These are phyloP conservation scores for Amanita rimosa DNA, from an alignment of 768 basidiomycete genomes.

Conservation along the genomic window DNA sequence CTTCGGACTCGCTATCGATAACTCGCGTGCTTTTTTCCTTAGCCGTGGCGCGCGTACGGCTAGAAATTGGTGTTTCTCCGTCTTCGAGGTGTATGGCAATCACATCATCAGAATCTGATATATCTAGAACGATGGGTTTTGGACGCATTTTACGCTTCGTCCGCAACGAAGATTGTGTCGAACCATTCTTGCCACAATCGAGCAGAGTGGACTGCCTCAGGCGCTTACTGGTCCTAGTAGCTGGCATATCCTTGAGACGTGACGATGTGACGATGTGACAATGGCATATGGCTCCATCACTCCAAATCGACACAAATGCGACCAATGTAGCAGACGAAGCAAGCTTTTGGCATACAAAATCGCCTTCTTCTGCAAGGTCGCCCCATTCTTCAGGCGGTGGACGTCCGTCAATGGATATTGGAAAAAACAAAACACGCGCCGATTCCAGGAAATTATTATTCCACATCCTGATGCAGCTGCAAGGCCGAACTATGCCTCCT, in stretches of 20 bases:
- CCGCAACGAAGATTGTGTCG: background rate
- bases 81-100: background rate
- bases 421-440: constrained; percentile 32
- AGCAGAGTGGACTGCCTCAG: constrained; percentile 35
- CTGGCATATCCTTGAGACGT: background rate
- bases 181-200: constrained; percentile 9
- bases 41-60: background rate
- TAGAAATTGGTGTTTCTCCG: background rate
- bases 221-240: constrained; percentile 8
- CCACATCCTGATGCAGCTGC: constrained; percentile 54
- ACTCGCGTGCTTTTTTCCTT: background rate
- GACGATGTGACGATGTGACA: background rate
- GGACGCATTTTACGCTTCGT: background rate
- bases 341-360: background rate
- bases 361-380: background rate
- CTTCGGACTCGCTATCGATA: background rate
- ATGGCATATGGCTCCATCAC: background rate
- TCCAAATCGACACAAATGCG: background rate
- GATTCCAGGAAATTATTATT: constrained; percentile 64
- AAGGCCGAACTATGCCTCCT: constrained; percentile 42
- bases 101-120: constrained; percentile 2
- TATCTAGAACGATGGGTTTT: background rate
- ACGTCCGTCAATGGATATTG: background rate
- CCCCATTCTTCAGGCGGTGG: background rate
- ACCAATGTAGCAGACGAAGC: background rate